Conservation (phyloP, 176 grass and related monocot genomes). For the Elaeis guineensis region DNA sequence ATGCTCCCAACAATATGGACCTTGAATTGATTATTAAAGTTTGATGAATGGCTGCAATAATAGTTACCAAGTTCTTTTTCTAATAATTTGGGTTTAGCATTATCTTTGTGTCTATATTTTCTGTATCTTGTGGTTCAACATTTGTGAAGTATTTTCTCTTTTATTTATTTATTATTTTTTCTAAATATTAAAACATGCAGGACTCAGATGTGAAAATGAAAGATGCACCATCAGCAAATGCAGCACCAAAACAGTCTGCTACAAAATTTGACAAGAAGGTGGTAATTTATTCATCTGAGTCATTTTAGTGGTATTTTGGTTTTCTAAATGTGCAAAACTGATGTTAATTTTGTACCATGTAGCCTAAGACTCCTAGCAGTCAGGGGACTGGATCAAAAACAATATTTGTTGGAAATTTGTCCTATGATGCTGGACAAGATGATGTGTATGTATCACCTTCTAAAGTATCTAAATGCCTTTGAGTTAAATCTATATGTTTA, state of each 20-base stretch:
- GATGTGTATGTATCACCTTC: slow-evolving; percentile 35
- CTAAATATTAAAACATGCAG: slow-evolving; percentile 12
- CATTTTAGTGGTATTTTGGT: background rate
- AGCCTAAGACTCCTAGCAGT: slow-evolving; percentile 60
- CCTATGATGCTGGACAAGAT: slow-evolving; percentile 24
- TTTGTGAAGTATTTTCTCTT: no score
- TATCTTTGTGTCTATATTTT: no score
- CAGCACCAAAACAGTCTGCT: slow-evolving; percentile 6
- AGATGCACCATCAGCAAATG: slow-evolving; percentile 1
- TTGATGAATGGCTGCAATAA: no score
- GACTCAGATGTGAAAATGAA: slow-evolving; percentile 27
- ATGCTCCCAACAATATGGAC: no score
- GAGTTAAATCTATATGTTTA: background rate
- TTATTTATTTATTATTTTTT: no score
- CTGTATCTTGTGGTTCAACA: no score
- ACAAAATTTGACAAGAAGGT: slow-evolving; percentile 32
- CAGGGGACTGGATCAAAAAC: slow-evolving; percentile 32
- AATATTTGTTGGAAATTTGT: slow-evolving; percentile 56
- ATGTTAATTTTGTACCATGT: slow-evolving; percentile 8
- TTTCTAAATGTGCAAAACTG: slow-evolving; percentile 1
- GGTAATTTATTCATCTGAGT: slow-evolving; percentile 15
- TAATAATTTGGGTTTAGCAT: no score
- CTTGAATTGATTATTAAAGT: no score
- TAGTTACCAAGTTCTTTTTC: no score
- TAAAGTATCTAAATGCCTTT: background rate